Base-by-base conservation (phyloP, 164 flowering plant genomes). In the Aristolochia fimbriata region DNA sequence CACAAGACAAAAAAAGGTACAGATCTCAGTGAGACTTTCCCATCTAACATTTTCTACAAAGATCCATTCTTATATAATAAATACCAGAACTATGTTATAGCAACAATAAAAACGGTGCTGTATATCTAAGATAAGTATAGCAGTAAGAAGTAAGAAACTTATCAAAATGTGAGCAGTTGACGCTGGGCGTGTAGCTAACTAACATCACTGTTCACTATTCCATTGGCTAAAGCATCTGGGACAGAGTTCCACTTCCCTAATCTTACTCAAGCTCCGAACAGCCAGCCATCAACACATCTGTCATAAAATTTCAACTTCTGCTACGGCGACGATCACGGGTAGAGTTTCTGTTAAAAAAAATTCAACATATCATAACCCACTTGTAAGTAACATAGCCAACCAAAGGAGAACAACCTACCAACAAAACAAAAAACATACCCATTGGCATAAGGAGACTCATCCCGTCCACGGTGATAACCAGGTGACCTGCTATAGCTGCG, bases 401-500 rank as follows among this genome's bases (percentile, higher is more conserved):
- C 11, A 16, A 14, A 17, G 55, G 49, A n/a, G 14, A 12, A 30
- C 53, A 54, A 53, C 0, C 12, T 24, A 14, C 14, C 1, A 43
- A 10, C 19, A 20, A 37, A 43, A 49, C 24, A 59, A 58, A n/a
- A 50, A 50, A 8, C 62, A 54, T 59, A 91, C 97, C 97, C 90
- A 47, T 88, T 88, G 22, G 85, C 80, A 78, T 83, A 83, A 24
- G 96, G 82, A 47, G 80, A 64, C 51, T 81, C 97, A 47, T 84
- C 89, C n/a, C 88, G 84, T n/a, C 71, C 87, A 73, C 92, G 87
- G 54, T 25, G 62, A 65, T 80, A 79, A 15, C 65, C 72, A 51
- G 97, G 95, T 49, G 95, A 87, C 72, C 84, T 79, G 78, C 95
- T 87, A 62, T 73, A 75, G 75, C 88, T 84, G 63, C 84, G 86